Conservation (phyloP, 148 eudicot species). For the Rhododendron vialii region DNA sequence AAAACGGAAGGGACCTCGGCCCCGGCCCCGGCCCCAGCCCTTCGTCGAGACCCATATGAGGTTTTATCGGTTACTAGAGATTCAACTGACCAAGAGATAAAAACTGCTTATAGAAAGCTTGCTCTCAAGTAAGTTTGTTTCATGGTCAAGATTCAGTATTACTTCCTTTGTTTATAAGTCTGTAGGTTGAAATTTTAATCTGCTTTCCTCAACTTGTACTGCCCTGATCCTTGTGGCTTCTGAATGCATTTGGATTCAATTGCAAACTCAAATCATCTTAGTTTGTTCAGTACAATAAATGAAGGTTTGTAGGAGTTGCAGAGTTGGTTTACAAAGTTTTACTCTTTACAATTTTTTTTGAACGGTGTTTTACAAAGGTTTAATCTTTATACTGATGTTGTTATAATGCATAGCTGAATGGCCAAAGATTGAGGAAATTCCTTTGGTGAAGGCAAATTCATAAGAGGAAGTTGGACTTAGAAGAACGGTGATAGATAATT, state of each 20-base stretch:
- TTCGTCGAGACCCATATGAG: slow-evolving; percentile 85
- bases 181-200: not conserved
- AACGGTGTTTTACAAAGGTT: too few species aligned
- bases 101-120: slow-evolving; percentile 88
- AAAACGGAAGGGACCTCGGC: slow-evolving; percentile 37
- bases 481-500: not conserved
- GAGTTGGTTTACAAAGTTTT: not conserved
- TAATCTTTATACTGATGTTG: not conserved
- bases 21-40: slow-evolving; percentile 27
- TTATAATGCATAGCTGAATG: not conserved
- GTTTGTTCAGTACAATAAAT: not conserved
- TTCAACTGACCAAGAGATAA: slow-evolving; percentile 83
- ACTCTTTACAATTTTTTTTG: not conserved
- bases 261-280: not conserved
- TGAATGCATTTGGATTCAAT: not conserved
- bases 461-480: not conserved
- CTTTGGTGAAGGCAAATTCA: not conserved
- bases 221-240: not conserved
- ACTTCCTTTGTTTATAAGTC: not conserved
- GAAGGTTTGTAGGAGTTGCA: not conserved
- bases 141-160: not conserved
- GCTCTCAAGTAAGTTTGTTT: slow-evolving; percentile 70
- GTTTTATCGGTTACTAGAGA: slow-evolving; percentile 75
- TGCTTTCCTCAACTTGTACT: not conserved
- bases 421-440: not conserved